These are phyloP conservation scores for Castanospermum australe DNA, from an alignment of 306 rosid species.

Conservation along the genomic window DNA sequence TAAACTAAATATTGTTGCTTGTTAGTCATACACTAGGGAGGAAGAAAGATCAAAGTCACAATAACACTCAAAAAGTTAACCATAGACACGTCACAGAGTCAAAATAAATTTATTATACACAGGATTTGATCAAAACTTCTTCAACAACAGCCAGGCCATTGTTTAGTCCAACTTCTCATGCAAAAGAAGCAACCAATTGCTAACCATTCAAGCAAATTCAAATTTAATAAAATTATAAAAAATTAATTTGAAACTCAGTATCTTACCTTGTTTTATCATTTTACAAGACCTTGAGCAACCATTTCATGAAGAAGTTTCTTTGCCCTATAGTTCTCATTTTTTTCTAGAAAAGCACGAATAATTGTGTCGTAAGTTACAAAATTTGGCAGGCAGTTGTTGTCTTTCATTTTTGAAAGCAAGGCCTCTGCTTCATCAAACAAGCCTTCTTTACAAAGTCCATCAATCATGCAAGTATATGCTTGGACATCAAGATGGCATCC, in stretches of 20 bases:
- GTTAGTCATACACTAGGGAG: too few species aligned
- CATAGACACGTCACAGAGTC: not conserved
- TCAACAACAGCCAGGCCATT: not conserved
- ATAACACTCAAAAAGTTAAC: not conserved
- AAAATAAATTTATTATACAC: not conserved
- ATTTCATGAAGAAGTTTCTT: too few species aligned
- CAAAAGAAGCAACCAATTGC: not conserved
- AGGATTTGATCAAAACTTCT: not conserved
- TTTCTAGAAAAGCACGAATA: too few species aligned
- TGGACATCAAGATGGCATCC: not conserved
- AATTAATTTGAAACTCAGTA: not conserved
- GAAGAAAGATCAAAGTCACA: too few species aligned
- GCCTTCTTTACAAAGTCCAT: too few species aligned
- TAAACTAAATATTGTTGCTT: too few species aligned
- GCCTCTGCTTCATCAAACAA: too few species aligned
- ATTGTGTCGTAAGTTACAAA: too few species aligned
- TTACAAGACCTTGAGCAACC: not conserved
- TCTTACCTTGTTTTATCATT: not conserved
- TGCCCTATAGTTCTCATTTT: too few species aligned
- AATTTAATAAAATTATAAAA: not conserved
- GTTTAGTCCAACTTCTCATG: not conserved
- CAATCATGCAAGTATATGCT: not conserved
- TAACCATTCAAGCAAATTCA: not conserved
- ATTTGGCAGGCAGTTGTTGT: too few species aligned
- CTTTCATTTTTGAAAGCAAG: too few species aligned